Percentiles rank a stretch among this genome's conserved stretches.
Evolutionary conservation across 2,329 filamentous ascomycete species (phyloP).

Genomic region (Cadophora gregata): DNA sequence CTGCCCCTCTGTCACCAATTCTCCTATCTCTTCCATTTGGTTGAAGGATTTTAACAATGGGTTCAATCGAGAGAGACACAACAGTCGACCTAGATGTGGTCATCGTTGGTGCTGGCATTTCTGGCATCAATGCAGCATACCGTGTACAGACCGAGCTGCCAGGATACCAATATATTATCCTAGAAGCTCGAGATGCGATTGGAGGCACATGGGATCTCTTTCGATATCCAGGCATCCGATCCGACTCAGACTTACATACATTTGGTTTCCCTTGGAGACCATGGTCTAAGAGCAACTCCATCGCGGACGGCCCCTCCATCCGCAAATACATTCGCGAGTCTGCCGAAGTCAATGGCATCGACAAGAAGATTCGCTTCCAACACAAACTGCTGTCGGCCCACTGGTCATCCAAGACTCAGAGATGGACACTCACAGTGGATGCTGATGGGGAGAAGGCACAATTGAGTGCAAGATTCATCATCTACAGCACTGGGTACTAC

Average conservation of each 20-base stretch:
- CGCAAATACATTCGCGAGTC: slow-evolving; percentile 59
- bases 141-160: slow-evolving; percentile 66
- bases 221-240: slow-evolving; percentile 74
- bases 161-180: slow-evolving; percentile 63
- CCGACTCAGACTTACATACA: slow-evolving; percentile 65
- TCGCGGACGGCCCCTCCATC: slow-evolving; percentile 60
- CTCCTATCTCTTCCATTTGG: not conserved
- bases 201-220: slow-evolving; percentile 85
- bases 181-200: slow-evolving; percentile 69
- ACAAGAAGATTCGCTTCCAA: slow-evolving; percentile 58
- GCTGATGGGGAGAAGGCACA: slow-evolving; percentile 43
- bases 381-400: slow-evolving; percentile 56
- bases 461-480: slow-evolving; percentile 53
- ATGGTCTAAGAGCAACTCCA: slow-evolving; percentile 61
- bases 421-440: slow-evolving; percentile 57
- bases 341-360: slow-evolving; percentile 57
- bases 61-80: slow-evolving; percentile 15
- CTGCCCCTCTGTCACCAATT: not conserved
- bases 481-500: slow-evolving; percentile 70
- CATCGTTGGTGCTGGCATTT: slow-evolving; percentile 76
- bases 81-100: slow-evolving; percentile 55
- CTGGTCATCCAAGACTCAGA: slow-evolving; percentile 60
- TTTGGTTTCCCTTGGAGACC: slow-evolving; percentile 74
- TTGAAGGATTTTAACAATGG: slow-evolving; percentile 14
- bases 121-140: slow-evolving; percentile 77